A percentile compares a stretch with the other conserved stretches of the same genome.
Evolutionary conservation across 306 rosid species (phyloP).

Genomic region (Herpetospermum pedunculosum): DNA sequence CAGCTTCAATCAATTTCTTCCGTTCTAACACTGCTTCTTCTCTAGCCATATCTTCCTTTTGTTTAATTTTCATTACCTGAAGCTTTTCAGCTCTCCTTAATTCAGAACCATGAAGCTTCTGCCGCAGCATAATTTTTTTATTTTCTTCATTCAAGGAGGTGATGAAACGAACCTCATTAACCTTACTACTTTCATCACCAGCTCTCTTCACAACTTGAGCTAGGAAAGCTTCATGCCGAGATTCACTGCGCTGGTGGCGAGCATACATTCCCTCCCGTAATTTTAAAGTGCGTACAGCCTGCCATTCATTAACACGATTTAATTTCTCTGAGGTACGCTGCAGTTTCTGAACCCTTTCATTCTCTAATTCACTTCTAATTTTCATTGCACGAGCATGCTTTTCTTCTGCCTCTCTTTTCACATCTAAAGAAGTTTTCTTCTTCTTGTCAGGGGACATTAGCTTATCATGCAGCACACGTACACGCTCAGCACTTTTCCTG

Average conservation of each 20-base stretch:
- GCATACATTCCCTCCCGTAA: slow-evolving; percentile 95
- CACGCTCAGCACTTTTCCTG: slow-evolving; percentile 90
- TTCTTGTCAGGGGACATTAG: slow-evolving; percentile 94
- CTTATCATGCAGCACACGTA: slow-evolving; percentile 80
- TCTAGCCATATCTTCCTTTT: slow-evolving; percentile 93
- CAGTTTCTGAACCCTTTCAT: slow-evolving; percentile 91
- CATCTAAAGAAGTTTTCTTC: slow-evolving; percentile 77
- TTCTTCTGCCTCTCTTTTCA: slow-evolving; percentile 86
- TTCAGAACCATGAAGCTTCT: slow-evolving; percentile 95
- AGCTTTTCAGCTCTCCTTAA: slow-evolving; percentile 96
- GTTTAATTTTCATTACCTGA: slow-evolving; percentile 88
- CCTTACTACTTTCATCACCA: slow-evolving; percentile 98
- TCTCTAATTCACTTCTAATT: slow-evolving; percentile 85
- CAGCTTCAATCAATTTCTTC: slow-evolving; percentile 86
- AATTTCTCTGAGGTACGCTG: slow-evolving; percentile 86
- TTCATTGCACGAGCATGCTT: slow-evolving; percentile 97
- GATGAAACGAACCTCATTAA: slow-evolving; percentile 92
- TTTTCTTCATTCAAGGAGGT: slow-evolving; percentile 94
- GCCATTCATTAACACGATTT: slow-evolving; percentile 84
- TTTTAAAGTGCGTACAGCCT: slow-evolving; percentile 83
- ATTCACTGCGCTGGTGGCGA: slow-evolving; percentile 90
- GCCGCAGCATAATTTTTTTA: slow-evolving; percentile 76
- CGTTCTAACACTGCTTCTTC: slow-evolving; percentile 98
- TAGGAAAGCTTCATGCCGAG: slow-evolving; percentile 94
- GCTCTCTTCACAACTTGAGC: slow-evolving; percentile 99